phyloP scores from a whole-genome alignment of 257 asterid species.

The Plantago major region DNA sequence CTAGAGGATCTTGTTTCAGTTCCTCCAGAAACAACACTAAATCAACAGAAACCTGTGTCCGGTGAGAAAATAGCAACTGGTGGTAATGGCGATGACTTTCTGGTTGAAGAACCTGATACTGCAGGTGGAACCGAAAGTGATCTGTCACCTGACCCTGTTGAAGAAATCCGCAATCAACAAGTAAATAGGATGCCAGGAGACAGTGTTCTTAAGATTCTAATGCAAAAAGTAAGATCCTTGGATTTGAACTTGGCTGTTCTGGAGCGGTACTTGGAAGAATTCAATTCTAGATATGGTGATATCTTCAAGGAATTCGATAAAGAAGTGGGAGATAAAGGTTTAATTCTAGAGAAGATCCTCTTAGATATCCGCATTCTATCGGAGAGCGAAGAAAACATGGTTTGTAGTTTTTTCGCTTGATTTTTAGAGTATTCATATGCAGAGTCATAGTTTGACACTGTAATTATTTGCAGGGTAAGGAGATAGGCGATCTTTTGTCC shows the following conservation, averaged over 20 bases:
- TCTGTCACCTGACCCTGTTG: conserved; percentile 57
- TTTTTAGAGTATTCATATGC: conserved; percentile 2
- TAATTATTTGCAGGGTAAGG: conserved; percentile 54
- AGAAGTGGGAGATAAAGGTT: conserved; percentile 55
- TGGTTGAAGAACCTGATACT: conserved; percentile 38
- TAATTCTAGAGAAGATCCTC: conserved; percentile 50
- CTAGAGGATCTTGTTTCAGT: conserved; percentile 74
- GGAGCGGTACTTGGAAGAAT: conserved; percentile 78
- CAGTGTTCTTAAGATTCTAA: conserved; percentile 86
- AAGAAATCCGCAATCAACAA: conserved; percentile 66
- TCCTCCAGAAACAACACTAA: conserved; percentile 35
- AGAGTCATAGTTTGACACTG: conserved; percentile 12
- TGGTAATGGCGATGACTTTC: conserved; percentile 34
- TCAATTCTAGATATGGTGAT: conserved; percentile 62
- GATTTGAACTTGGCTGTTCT: conserved; percentile 79
- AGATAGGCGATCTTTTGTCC: conserved; percentile 52
- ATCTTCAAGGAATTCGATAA: conserved; percentile 59
- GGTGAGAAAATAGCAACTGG: conserved; percentile 30
- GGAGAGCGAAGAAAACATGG: conserved; percentile 67
- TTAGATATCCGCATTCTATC: conserved; percentile 55
- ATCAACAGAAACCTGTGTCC: conserved; percentile 32
- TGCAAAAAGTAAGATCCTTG: conserved; percentile 79
- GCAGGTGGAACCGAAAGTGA: conserved; percentile 33
- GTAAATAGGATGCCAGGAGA: conserved; percentile 95
- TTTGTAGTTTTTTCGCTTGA: conserved; percentile 26